Conservation (phyloP, 768 basidiomycete species). For the Butyriboletus loyo region DNA sequence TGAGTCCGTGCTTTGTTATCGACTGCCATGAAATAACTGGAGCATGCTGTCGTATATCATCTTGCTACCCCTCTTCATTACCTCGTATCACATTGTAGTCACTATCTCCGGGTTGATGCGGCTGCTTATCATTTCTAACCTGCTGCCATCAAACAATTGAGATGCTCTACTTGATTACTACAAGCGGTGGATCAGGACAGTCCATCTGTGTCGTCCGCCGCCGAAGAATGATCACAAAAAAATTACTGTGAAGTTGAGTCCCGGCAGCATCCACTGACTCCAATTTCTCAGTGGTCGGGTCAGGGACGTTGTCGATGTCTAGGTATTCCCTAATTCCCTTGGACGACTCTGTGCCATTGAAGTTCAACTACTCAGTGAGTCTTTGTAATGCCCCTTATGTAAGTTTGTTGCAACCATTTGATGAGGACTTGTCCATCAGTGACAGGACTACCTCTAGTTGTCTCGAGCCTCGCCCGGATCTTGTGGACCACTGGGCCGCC, state of each 20-base stretch:
- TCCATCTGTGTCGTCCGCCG: no score
- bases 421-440: conserved; percentile 2
- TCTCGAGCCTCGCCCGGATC: background rate
- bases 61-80: background rate
- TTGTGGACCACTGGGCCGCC: background rate
- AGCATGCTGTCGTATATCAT: background rate
- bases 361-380: background rate
- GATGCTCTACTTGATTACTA: background rate
- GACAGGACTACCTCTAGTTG: background rate
- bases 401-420: background rate
- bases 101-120: background rate
- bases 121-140: background rate
- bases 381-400: no score
- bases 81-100: background rate
- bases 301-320: background rate
- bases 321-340: background rate
- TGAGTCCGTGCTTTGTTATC: conserved; percentile 29
- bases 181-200: background rate
- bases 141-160: background rate
- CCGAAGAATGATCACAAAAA: background rate
- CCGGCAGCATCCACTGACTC: background rate
- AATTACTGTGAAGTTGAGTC: background rate
- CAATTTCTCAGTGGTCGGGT: conserved; percentile 4
- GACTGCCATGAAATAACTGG: background rate
- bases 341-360: background rate